phyloP scores from a whole-genome alignment of 129 eudicot species.

The Heracleum sosnowskyi region DNA sequence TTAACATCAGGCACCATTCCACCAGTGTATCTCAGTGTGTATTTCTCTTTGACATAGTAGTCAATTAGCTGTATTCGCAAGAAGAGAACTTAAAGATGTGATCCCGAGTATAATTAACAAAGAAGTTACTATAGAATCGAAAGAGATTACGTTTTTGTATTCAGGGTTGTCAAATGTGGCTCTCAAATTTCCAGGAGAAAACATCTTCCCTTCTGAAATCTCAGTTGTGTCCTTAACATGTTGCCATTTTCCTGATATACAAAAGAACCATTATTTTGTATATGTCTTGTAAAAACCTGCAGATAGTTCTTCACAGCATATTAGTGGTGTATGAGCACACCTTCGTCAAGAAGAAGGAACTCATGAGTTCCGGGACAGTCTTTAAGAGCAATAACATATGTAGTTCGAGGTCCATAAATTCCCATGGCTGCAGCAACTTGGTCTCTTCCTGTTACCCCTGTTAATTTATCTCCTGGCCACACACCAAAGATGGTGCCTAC shows the following conservation, averaged over 20 bases:
- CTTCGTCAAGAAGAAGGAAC: slow-evolving; percentile 97
- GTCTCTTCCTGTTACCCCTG: slow-evolving; percentile 81
- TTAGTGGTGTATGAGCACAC: slow-evolving; percentile 22
- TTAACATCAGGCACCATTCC: slow-evolving; percentile 99
- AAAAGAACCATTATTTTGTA: background rate
- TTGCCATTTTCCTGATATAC: slow-evolving; percentile 78
- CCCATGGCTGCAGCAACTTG: slow-evolving; percentile 99
- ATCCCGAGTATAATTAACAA: background rate
- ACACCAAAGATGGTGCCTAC: slow-evolving; percentile 98
- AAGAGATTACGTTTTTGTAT: slow-evolving; percentile 56
- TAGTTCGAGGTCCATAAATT: slow-evolving; percentile 91
- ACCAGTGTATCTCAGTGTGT: slow-evolving; percentile 96
- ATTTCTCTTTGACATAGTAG: slow-evolving; percentile 85
- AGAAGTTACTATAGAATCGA: background rate
- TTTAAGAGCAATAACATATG: slow-evolving; percentile 87
- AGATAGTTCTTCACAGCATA: background rate
- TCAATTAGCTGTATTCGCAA: slow-evolving; percentile 53
- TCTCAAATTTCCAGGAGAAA: slow-evolving; percentile 95
- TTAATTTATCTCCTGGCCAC: slow-evolving; percentile 96
- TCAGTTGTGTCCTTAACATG: slow-evolving; percentile 96
- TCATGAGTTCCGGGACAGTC: slow-evolving; percentile 88
- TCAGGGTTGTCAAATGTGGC: slow-evolving; percentile 92
- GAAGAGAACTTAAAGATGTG: background rate
- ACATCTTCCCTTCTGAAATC: slow-evolving; percentile 96
- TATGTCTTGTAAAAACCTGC: background rate